These are phyloP conservation scores for Secale cereale DNA, from an alignment of 176 grass and related monocot species.

Conservation along the genomic window DNA sequence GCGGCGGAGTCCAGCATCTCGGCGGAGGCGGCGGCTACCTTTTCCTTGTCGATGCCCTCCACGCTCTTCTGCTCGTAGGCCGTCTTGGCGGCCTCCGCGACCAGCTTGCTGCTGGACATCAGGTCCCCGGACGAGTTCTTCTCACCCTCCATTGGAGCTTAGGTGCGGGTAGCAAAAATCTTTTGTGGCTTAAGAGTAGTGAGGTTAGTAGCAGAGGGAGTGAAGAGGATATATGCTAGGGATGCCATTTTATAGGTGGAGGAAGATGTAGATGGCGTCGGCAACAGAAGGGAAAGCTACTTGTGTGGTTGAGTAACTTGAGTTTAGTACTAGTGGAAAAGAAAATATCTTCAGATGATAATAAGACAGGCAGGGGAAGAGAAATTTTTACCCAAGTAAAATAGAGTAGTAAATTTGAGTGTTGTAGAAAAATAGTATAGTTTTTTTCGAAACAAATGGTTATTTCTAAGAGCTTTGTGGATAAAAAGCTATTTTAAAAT, in stretches of 20 bases:
- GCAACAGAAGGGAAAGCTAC: background rate
- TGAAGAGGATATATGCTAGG: background rate
- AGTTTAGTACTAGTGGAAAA: background rate
- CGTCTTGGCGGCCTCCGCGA: slow-evolving; percentile 47
- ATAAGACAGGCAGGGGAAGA: background rate
- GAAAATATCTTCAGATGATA: slow-evolving; percentile 15
- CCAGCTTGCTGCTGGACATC: slow-evolving; percentile 73
- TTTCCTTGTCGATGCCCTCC: slow-evolving; percentile 63
- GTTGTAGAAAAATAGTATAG: background rate
- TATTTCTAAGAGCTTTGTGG: background rate
- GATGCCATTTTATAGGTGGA: slow-evolving; percentile 8
- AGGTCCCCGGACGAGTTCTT: slow-evolving; percentile 28
- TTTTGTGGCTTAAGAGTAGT: background rate
- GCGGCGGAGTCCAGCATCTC: slow-evolving; percentile 55
- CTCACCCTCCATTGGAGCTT: slow-evolving; percentile 23
- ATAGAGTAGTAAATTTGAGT: background rate
- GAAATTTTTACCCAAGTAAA: too few species aligned
- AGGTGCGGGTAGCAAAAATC: background rate
- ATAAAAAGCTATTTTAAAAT: background rate
- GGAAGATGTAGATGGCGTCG: background rate
- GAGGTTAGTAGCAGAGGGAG: background rate
- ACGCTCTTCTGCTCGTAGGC: slow-evolving; percentile 39
- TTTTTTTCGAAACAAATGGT: background rate
- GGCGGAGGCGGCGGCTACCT: slow-evolving; percentile 59
- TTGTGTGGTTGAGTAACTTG: slow-evolving; percentile 27